Evolutionary conservation across 208 protist genomes (phyloP), one percentile per base, ranked within the genome.

Genomic region (Trypanosoma platydactyli): DNA sequence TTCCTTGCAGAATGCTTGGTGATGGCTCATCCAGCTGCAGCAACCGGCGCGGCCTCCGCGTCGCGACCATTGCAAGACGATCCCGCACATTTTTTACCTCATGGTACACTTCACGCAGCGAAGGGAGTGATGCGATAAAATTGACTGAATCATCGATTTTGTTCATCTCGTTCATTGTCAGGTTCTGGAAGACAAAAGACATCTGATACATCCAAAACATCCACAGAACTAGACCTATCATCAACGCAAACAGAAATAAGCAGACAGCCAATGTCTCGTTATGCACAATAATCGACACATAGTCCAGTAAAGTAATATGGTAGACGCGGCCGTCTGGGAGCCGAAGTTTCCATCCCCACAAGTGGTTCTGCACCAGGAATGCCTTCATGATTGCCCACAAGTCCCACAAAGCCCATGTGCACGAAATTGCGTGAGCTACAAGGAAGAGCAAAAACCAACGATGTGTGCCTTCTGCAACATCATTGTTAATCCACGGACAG

Each of bases 401-500:
- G 56, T 95, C 85, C 60, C 72, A 77, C 4, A 70, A 61, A 20
- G 79, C 88, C 85, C 95, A 97, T 5, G 79, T 77, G 66, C 92
- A 97, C 5, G 89, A 81, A 15, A 97, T 33, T 22, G 83, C 77
- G 77, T 98, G 91, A 15, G 61, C 61, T 46, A 92, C 49, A 22
- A 99, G 76, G 63, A 98, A 98, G 20, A 81, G 67, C 3, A 95
- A 59, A 71, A 97, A 97, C 80, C 87, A 96, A 15, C 91, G 86
- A 70, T 96, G 91, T 41, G 96, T 98, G 30, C 81, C 80, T 59
- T 97, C 94, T 35, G 96, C 97, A 38, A 98, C 94, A 80, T 97
- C 96, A 65, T 97, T 98, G 85, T 98, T 98, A 25, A 99, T 92
- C 97, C 97, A 99, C 25, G 86, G 88, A 77, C 97, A 99, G 79